Conservation (phyloP, 805 yeast species). For the Candida ortonii region DNA sequence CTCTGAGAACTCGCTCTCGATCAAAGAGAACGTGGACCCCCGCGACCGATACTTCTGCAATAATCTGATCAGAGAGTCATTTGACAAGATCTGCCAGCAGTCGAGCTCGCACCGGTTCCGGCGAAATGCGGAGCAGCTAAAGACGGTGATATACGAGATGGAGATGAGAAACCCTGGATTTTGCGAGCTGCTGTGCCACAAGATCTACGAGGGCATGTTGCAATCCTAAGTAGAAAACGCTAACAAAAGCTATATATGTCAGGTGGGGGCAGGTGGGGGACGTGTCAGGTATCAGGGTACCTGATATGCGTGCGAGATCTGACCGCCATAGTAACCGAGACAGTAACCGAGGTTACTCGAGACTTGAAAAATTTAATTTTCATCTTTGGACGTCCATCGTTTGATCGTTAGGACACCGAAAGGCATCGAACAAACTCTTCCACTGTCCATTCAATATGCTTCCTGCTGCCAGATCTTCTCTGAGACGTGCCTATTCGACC, state of each 20-base stretch:
- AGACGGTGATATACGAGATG: slow-evolving; percentile 16
- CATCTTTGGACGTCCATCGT: too few relatives aligned
- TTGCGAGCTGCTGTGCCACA: slow-evolving; percentile 18
- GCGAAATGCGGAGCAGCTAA: slow-evolving; percentile 15
- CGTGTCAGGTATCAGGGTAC: too few relatives aligned
- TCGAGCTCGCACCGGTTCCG: slow-evolving; percentile 17
- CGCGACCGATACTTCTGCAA: slow-evolving; percentile 16
- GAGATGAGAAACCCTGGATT: slow-evolving; percentile 20
- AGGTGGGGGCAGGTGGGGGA: too few relatives aligned
- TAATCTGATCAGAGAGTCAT: slow-evolving; percentile 14
- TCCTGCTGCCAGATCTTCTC: slow-evolving; percentile 23
- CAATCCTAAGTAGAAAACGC: slow-evolving; percentile 6
- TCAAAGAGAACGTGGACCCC: slow-evolving; percentile 18
- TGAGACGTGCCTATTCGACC: slow-evolving; percentile 32
- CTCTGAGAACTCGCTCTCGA: slow-evolving; percentile 3
- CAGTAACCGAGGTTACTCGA: too few relatives aligned
- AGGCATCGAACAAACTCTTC: too few relatives aligned
- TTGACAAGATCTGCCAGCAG: slow-evolving; percentile 14
- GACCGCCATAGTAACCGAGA: too few relatives aligned
- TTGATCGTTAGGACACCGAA: too few relatives aligned
- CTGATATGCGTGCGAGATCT: too few relatives aligned
- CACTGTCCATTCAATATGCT: slow-evolving; percentile 18
- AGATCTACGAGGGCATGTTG: slow-evolving; percentile 15
- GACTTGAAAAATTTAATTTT: too few relatives aligned
- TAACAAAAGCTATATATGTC: too few relatives aligned